Evolutionary conservation across 192 early-diverging fungal genomes (phyloP).

Genomic region (Diversispora epigaea): DNA sequence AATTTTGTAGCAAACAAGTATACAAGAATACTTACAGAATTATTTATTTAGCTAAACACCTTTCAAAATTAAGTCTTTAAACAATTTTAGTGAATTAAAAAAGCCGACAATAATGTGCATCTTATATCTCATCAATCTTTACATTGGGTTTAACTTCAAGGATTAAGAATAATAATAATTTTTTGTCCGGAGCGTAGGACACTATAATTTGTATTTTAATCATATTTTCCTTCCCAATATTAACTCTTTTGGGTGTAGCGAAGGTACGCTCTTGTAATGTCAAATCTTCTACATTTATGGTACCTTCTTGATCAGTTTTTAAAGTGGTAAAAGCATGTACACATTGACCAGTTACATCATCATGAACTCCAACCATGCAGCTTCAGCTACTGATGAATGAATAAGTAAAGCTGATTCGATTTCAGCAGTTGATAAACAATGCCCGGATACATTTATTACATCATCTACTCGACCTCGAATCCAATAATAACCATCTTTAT

Average conservation of each 20-base stretch:
- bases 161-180: too few species aligned
- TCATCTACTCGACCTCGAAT: slow-evolving; percentile 84
- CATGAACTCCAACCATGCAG: slow-evolving; percentile 82
- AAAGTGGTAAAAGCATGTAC: slow-evolving; percentile 84
- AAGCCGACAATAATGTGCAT: too few species aligned
- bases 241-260: slow-evolving; percentile 84
- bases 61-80: too few species aligned
- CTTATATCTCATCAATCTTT: too few species aligned
- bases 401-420: slow-evolving; percentile 88
- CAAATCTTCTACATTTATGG: slow-evolving; percentile 57
- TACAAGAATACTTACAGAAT: too few species aligned
- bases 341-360: slow-evolving; percentile 89
- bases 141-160: too few species aligned
- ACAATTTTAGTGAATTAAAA: too few species aligned
- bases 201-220: too few species aligned
- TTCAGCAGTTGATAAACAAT: slow-evolving; percentile 91
- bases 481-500: slow-evolving; percentile 96
- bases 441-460: slow-evolving; percentile 95
- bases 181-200: too few species aligned
- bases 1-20: too few species aligned
- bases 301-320: slow-evolving; percentile 56
- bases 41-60: too few species aligned
- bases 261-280: slow-evolving; percentile 82
- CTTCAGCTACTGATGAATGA: slow-evolving; percentile 80
- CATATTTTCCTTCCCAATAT: too few species aligned